Conservation (phyloP, 768 basidiomycete genomes). For the Megacollybia marginata region DNA sequence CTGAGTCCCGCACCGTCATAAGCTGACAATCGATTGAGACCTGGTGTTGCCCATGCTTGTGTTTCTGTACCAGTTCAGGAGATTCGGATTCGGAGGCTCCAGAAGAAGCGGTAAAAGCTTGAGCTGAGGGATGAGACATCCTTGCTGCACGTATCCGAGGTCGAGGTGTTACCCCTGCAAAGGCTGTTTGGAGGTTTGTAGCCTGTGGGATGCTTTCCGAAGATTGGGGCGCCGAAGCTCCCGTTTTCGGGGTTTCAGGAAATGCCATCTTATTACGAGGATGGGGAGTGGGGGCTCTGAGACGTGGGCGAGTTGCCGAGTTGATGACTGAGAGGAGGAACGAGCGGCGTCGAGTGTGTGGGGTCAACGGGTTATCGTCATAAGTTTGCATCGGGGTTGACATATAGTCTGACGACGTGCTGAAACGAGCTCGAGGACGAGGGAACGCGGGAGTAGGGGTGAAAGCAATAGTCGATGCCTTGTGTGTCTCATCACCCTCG, state of each 20-base stretch:
- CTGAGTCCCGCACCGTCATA: constrained; percentile 44
- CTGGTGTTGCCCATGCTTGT: constrained; percentile 25
- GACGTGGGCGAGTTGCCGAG: constrained; percentile 68
- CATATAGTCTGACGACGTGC: constrained; percentile 34
- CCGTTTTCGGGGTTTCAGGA: constrained; percentile 26
- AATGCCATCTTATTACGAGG: constrained; percentile 28
- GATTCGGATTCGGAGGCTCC: constrained; percentile 29
- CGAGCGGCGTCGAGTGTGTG: constrained; percentile 65
- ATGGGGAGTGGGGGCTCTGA: constrained; percentile 60
- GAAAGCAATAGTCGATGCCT: constrained; percentile 33
- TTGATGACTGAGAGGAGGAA: constrained; percentile 83
- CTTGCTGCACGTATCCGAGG: constrained; percentile 39
- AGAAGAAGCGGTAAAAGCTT: constrained; percentile 35
- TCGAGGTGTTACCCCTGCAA: constrained; percentile 60
- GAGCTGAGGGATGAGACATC: constrained; percentile 61
- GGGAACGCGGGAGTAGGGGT: constrained; percentile 68
- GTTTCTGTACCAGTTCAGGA: constrained; percentile 11
- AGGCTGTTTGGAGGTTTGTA: constrained; percentile 38
- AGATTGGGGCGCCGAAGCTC: constrained; percentile 24
- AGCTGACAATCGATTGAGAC: constrained; percentile 22
- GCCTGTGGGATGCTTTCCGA: constrained; percentile 14
- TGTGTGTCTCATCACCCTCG: constrained; percentile 38
- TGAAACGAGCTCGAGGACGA: constrained; percentile 56
- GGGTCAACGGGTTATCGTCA: constrained; percentile 51
- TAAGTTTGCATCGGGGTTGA: constrained; percentile 24